These are phyloP conservation scores for Oryza glumipatula DNA, from an alignment of 176 grass and related monocot species.

Conservation along the genomic window DNA sequence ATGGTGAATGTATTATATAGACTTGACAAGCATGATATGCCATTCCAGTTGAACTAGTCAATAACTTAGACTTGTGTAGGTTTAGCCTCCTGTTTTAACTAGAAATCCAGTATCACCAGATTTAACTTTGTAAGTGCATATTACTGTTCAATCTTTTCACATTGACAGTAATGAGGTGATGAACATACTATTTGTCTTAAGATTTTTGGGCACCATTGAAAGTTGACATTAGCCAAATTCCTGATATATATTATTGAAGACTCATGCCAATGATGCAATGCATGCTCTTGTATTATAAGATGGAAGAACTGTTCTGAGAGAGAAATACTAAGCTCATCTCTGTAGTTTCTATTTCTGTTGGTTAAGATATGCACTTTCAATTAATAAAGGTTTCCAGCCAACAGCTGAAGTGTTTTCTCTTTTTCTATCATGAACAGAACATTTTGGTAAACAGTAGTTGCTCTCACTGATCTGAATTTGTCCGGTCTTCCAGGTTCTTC, in stretches of 20 bases:
- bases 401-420: background rate
- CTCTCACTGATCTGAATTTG: background rate
- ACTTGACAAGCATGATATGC: background rate
- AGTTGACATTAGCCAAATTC: background rate
- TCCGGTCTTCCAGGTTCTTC: constrained; percentile 40
- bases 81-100: background rate
- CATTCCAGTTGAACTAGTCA: background rate
- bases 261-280: background rate
- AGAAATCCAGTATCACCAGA: background rate
- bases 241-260: background rate
- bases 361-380: background rate
- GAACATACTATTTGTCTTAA: background rate
- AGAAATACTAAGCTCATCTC: background rate
- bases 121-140: background rate
- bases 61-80: background rate
- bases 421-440: background rate
- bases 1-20: background rate
- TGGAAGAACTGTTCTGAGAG: background rate
- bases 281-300: background rate
- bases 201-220: background rate
- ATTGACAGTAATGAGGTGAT: background rate
- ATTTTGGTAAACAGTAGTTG: background rate
- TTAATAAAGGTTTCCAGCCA: background rate
- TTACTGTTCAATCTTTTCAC: background rate
- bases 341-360: background rate